A percentile compares a stretch with the other conserved stretches of the same genome.
These are phyloP conservation scores for Ajuga chamaepitys DNA, from an alignment of 257 asterid genomes.

Conservation along the genomic window DNA sequence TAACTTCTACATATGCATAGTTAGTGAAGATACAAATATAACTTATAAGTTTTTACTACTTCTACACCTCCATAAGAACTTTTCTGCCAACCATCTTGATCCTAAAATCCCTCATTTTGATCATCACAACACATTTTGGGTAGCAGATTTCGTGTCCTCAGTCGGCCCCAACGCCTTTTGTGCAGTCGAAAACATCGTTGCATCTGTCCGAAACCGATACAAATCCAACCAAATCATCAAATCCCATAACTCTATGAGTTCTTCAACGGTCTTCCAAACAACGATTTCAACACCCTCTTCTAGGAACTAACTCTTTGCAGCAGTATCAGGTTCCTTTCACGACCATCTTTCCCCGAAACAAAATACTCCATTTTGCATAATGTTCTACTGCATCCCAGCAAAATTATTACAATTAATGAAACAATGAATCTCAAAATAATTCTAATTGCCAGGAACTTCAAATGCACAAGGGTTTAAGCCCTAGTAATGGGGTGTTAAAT, in stretches of 20 bases:
- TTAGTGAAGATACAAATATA: too few species aligned
- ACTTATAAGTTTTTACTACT: too few species aligned
- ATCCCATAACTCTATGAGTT: conserved; percentile 36
- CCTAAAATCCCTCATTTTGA: neutral
- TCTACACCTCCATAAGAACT: too few species aligned
- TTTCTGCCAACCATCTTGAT: conserved; percentile 26
- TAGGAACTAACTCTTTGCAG: conserved; percentile 21
- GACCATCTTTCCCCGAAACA: conserved; percentile 30
- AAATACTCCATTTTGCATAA: conserved; percentile 32
- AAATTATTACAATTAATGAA: too few species aligned
- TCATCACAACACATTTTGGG: conserved; percentile 12
- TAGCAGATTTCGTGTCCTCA: conserved; percentile 57
- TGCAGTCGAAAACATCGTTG: conserved; percentile 38
- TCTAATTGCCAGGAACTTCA: too few species aligned
- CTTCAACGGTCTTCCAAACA: conserved; percentile 36
- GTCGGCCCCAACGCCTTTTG: conserved; percentile 47
- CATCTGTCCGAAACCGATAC: conserved; percentile 23
- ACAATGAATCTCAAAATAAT: too few species aligned
- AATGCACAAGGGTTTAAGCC: too few species aligned
- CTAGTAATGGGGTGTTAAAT: too few species aligned
- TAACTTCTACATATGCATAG: too few species aligned
- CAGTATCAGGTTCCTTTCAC: conserved; percentile 54
- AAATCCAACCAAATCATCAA: neutral
- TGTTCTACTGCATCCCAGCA: conserved; percentile 55
- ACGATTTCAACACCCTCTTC: conserved; percentile 47